A percentile compares a stretch with the other conserved stretches of the same genome.
phyloP scores from a whole-genome alignment of 768 basidiomycete genomes.

The Agaricus subrufescens region DNA sequence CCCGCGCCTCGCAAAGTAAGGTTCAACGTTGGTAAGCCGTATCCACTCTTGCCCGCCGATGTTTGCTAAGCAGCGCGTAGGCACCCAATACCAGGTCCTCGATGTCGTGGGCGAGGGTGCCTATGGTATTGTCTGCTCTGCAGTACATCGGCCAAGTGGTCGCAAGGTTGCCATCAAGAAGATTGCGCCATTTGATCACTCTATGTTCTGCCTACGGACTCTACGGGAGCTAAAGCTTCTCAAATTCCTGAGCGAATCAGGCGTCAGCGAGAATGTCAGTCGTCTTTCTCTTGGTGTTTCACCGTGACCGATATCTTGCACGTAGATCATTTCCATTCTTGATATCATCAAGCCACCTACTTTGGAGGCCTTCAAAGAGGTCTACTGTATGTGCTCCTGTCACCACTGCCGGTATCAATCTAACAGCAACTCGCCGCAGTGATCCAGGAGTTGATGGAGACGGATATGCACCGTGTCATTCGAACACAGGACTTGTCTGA shows the following conservation, averaged over 20 bases:
- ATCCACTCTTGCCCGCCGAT: constrained; percentile 7
- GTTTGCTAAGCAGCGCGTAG: constrained; percentile 24
- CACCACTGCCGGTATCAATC: not conserved
- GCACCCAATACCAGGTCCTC: constrained; percentile 78
- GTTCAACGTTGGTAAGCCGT: constrained; percentile 72
- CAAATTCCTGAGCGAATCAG: constrained; percentile 82
- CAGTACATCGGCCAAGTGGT: constrained; percentile 79
- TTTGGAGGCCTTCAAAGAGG: constrained; percentile 81
- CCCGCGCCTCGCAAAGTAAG: constrained; percentile 78
- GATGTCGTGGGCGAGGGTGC: constrained; percentile 90
- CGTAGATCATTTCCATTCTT: constrained; percentile 82
- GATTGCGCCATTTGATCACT: constrained; percentile 92
- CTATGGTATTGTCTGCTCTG: constrained; percentile 94
- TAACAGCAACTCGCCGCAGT: constrained; percentile 41
- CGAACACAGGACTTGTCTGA: constrained; percentile 91
- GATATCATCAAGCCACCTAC: constrained; percentile 84
- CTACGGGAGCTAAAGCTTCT: constrained; percentile 80
- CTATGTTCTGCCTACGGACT: constrained; percentile 92
- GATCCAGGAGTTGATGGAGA: constrained; percentile 81
- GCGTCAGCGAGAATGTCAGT: constrained; percentile 83
- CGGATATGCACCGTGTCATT: constrained; percentile 95
- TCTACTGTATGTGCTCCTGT: constrained; percentile 33
- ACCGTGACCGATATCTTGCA: constrained; percentile 11
- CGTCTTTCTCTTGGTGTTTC: constrained; percentile 1
- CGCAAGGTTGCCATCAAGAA: constrained; percentile 97